Evolutionary conservation across 192 early-diverging fungal genomes (phyloP), one percentile per base, ranked within the genome.

Genomic region (Entophlyctis luteolus): DNA sequence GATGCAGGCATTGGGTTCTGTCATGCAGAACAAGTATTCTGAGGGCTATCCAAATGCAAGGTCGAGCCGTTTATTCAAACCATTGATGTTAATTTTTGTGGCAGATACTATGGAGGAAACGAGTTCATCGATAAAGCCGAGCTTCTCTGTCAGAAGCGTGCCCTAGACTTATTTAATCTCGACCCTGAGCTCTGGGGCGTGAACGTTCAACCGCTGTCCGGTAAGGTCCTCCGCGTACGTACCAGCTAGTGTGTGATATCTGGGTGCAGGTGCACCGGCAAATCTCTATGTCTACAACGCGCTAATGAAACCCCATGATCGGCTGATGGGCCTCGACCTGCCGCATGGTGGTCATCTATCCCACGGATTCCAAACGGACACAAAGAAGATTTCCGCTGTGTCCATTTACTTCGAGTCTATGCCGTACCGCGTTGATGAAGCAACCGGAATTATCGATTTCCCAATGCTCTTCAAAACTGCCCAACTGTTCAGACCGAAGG

Each of bases 11-110:
- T 85, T 99, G 49, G 97, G 97, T 25, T 96, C 94, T 8, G 87
- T 96, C 34, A 93, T 99, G 89, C 95, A 98, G 78, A 99, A 99
- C 89, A 99, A 99, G 82, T 98, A 98, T 83, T 95, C 93, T 25
- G 96, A 96, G 79, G 96, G 94, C 34, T 96, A 98, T 83, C 92
- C 92, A 6, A 89, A 90, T 31, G 93, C 94, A 23, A 89, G 94
- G 75, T 84, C 57, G 42, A 27, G 28, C 28, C 42, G 39, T 42
- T 42, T 42, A 12, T n/a, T 42, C 10, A 42, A 42, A 12, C 31
- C 62, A 5, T 45, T 39, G 12, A 39, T 32, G 14, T 54, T 54
- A 62, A 42, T 52, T 14, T 22, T 39, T 35, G 27, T 12, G 10
- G n/a, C 67, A 86, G 89, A 71, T 99, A 99, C 85, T 99, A 99